phyloP scores from a whole-genome alignment of 1,284 basidiomycete species.

The Peniophora sp. region DNA sequence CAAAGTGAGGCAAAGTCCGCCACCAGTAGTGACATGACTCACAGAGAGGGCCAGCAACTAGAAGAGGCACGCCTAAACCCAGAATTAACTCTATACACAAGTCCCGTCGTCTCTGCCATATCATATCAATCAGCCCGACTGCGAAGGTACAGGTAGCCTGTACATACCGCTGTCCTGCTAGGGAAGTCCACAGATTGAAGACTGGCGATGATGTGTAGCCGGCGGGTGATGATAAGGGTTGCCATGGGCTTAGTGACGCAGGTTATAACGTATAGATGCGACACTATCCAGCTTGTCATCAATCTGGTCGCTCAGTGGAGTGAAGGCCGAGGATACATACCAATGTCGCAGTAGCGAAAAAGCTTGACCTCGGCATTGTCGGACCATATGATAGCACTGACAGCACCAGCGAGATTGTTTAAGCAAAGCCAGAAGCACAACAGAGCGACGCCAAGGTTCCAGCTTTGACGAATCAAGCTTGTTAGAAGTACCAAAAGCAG shows the following conservation, averaged over 20 bases:
- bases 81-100: not conserved
- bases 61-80: not conserved
- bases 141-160: not conserved
- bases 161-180: not conserved
- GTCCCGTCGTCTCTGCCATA: not conserved
- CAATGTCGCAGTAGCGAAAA: not conserved
- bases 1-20: not conserved
- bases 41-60: not conserved
- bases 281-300: not conserved
- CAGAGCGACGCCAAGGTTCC: not conserved
- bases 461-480: not conserved
- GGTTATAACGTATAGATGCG: not conserved
- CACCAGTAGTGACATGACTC: not conserved
- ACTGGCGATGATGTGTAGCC: not conserved
- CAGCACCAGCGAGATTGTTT: not conserved
- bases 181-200: not conserved
- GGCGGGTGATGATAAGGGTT: not conserved
- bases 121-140: not conserved
- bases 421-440: constrained; percentile 1
- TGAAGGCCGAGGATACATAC: not conserved
- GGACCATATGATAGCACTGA: not conserved
- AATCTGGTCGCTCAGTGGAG: not conserved
- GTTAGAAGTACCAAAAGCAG: not conserved
- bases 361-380: not conserved
- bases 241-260: not conserved